Evolutionary conservation across 148 eudicot genomes (phyloP), one percentile per base, ranked within the genome.

Genomic region (Arctostaphylos glauca): DNA sequence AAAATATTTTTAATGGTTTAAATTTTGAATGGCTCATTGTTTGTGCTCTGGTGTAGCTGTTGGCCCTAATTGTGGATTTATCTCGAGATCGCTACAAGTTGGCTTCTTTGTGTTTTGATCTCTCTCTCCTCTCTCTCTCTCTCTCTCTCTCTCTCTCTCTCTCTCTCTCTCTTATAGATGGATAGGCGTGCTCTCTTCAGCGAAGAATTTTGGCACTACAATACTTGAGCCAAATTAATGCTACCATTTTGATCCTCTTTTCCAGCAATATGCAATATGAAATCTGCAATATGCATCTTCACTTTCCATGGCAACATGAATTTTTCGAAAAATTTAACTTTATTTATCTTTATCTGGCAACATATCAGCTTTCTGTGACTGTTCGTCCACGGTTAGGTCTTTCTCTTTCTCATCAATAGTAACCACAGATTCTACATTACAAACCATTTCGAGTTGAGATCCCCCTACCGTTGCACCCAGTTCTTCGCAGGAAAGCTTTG

Each of bases 351-450:
- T 79, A 59, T 79, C 54, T 60, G 46, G 72, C 81, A 60, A 46
- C 41, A 79, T 23, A 79, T 21, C 9, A 2, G 54, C 71, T 46
- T 60, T 48, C 43, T 5, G 56, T 5, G 8, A 47, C 53, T 79
- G 81, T 79, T 79, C 71, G 15, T 62, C 66, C 10, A 10, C 44
- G 3, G 68, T 9, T 43, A 43, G 71, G 59, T 31, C 38, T 31
- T 31, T 31, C 38, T 31, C 38, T 31, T 31, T 31, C 50, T 43
- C 52, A 62, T 82, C 84, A 44, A 25, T 38, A n/a, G 77, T 60
- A 25, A 58, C 80, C 80, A 48, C 72, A 18, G 84, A 59, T 46
- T 81, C 84, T 66, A 43, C 46, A 43, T 43, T 48, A 68, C 41
- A 72, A 81, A 19, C 68, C 38, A 23, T 55, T 81, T 81, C 78